phyloP scores from a whole-genome alignment of 345 rosid genomes.

The Zanthoxylum bungeanum region DNA sequence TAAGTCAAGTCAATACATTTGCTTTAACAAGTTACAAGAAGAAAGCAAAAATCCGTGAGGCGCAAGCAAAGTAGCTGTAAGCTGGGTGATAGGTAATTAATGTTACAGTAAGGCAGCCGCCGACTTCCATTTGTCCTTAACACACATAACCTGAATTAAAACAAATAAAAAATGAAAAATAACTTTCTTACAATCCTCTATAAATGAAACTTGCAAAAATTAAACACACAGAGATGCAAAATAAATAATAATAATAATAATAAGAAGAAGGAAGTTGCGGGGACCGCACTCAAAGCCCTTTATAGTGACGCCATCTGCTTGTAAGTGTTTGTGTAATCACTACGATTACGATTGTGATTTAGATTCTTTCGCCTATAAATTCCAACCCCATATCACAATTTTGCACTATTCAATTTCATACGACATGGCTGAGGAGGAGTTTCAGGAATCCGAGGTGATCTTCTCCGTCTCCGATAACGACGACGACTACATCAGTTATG shows the following conservation, averaged over 20 bases:
- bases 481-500: neutral
- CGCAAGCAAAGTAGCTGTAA: conserved; percentile 12
- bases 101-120: neutral
- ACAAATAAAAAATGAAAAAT: neutral
- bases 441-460: conserved; percentile 51
- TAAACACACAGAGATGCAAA: neutral
- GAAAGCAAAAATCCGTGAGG: neutral
- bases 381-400: neutral
- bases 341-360: conserved; percentile 27
- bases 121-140: neutral
- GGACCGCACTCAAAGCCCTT: conserved; percentile 49
- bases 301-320: conserved; percentile 40
- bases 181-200: neutral
- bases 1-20: conserved; percentile 14
- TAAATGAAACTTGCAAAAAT: neutral
- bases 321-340: conserved; percentile 25
- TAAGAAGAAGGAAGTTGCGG: conserved; percentile 22
- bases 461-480: conserved; percentile 30
- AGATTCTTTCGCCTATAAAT: conserved; percentile 18
- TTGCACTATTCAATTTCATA: neutral
- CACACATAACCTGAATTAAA: neutral
- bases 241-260: neutral
- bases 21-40: conserved; percentile 13
- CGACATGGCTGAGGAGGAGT: conserved; percentile 53
- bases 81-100: too few species aligned